Evolutionary conservation across 116 monocot species (phyloP), one percentile per base, ranked within the genome.

Genomic region (Phalaenopsis hybrid): DNA sequence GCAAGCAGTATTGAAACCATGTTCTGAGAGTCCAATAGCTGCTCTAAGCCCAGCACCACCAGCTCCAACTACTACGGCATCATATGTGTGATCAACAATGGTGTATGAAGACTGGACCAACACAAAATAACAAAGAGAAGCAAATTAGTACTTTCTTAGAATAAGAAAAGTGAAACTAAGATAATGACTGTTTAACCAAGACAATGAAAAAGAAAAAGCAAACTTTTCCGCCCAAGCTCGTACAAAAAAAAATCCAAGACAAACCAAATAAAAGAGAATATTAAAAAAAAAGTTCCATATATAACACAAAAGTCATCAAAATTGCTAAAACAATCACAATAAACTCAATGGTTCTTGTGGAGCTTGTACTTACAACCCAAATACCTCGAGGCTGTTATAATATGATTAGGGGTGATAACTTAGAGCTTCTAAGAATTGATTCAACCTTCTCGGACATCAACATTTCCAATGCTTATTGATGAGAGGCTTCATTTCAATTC

Each of bases 1-100:
- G 84, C 98, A 98, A 63, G 98, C 98, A 2, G 98, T 98, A 74
- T 98, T 98, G 57, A 98, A 98, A 1, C 98, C 98, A 79, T 98
- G 93, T 75, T 98, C 98, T 2, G 98, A 98, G 17, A 98, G 93
- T 1, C 98, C 98, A 84, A 98, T 94, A 4, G 98, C 93, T 5
- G 98, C 95, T 70, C 98, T 88, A 16, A 98, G 91, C 21, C 98
- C 98, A 6, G 98, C 95, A 57, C 98, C 98, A 18, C 98, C 98
- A 45, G 98, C 98, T 77, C 98, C 98, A 16, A 98, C 95, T 43
- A 98, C 98, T 4, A 98, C 92, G 15, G 95, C 98, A 87, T 98
- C 98, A 79, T 95, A 98, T 18, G 94, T 90, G 80, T 98, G 98
- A 87, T 98, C 93, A 67, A 98, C 98, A 25, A 98, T 79, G 25